Evolutionary conservation across 176 grass and related monocot genomes (phyloP), one percentile per base, ranked within the genome.

Genomic region (Paspalum notatum): DNA sequence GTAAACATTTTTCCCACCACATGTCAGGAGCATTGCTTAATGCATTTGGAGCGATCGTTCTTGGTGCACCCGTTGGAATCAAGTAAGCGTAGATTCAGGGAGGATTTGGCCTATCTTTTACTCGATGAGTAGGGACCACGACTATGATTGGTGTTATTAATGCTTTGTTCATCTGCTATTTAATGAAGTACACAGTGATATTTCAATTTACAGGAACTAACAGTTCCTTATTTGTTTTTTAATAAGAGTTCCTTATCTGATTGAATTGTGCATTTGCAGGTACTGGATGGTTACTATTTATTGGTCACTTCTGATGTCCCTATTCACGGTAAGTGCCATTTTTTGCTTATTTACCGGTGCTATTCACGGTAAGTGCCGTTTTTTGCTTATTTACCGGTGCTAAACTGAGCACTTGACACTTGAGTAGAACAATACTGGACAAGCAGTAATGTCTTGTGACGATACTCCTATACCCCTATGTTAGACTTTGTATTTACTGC

Each of bases 21-120:
- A 32, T 89, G 57, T 37, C 43, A 99, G 96, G 96, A 44, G 90
- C 92, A 9, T 80, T 93, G 43, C 22, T 99, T 81, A 99, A 99
- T 88, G 90, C 96, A 83, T 95, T 95, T 90, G 92, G 90, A 20
- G 89, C 93, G n/a, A 86, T 99, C 52, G 93, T 95, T 88, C 89
- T 99, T 40, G 92, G 92, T 58, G 88, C 93, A 14, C 96, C 96
- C 17, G 78, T 99, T 73, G 89, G 96, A 60, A 68, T 82, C 62
- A 93, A 95, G 92, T 99, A 88, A 90, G 92, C 82, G 7, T 18
- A 60, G 1, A 4, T 46, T 47, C 26, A 22, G 26, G 56, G 56
- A 56, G 18, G n/a, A 16, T 4, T 18, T 71, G n/a, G 6, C 46
- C 10, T 73, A 16, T 17, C 44, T 75, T 38, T 14, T 53, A 47